Conservation (phyloP, 805 yeast genomes). For the Yarrowia porcina region DNA sequence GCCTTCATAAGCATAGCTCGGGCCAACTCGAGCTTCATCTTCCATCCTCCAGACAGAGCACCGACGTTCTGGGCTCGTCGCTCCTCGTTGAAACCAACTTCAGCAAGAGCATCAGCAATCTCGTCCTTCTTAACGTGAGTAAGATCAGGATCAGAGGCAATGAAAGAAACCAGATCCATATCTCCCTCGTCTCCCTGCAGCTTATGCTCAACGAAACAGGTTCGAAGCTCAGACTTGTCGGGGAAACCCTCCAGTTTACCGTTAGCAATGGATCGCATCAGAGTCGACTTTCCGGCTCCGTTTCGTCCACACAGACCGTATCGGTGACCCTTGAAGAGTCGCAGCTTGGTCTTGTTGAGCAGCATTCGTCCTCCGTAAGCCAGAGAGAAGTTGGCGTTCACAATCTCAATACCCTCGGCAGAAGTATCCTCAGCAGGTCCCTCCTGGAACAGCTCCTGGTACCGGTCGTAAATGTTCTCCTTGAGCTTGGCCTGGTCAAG, state of each 20-base stretch:
- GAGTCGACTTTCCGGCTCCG: conserved; percentile 98
- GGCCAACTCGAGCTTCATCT: conserved; percentile 97
- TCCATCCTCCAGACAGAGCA: conserved; percentile 98
- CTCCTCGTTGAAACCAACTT: conserved; percentile 89
- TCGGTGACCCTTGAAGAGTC: conserved; percentile 90
- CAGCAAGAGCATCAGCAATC: conserved; percentile 69
- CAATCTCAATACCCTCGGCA: conserved; percentile 85
- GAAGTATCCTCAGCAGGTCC: conserved; percentile 53
- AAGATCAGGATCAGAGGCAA: conserved; percentile 85
- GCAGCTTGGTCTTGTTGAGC: conserved; percentile 83
- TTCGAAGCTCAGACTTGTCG: conserved; percentile 74
- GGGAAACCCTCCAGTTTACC: conserved; percentile 99
- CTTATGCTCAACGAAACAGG: conserved; percentile 96
- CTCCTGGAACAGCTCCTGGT: conserved; percentile 40
- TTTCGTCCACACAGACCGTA: conserved; percentile 97
- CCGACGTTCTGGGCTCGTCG: conserved; percentile 90
- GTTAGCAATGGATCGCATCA: conserved; percentile 94
- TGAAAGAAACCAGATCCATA: conserved; percentile 80
- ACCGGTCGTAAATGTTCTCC: conserved; percentile 36
- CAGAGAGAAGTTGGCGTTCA: conserved; percentile 88
- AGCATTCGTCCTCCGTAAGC: conserved; percentile 98
- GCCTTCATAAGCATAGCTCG: conserved; percentile 98
- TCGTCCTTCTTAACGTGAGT: conserved; percentile 59
- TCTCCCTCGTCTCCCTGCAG: conserved; percentile 93
- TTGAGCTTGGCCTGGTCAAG: conserved; percentile 39